Evolutionary conservation across 1,284 basidiomycete genomes (phyloP), one percentile per base, ranked within the genome.

Genomic region (Testicularia cyperi): DNA sequence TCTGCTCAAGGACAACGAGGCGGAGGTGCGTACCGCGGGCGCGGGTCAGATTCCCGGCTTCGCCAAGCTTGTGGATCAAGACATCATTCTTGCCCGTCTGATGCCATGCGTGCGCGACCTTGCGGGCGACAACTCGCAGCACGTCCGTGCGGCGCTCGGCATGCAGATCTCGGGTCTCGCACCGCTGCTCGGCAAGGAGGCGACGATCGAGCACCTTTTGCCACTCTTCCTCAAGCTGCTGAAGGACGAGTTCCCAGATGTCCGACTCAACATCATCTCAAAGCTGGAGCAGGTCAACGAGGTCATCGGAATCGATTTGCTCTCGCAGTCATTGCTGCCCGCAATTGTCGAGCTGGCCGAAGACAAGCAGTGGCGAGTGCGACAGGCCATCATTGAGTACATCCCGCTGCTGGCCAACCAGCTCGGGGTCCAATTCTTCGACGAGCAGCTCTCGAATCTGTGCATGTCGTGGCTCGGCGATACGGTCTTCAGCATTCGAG

Each of bases 391-490:
- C 79, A 99, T 99, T 79, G 95, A 98, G 79, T 97, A 99, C 80
- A 97, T 84, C 86, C 79, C 95, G 82, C 84, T 98, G 18, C 86
- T 99, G 29, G 92, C 95, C 35, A 94, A 88, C 18, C 95, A 99
- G 78, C 84, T 99, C 43, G 95, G 95, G 48, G 91, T 92, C 67
- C 82, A 87, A 26, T 98, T 98, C 82, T 98, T 99, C 74, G 92
- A 99, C 78, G 95, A 98, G 74, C 91, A 96, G 78, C 84, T 99
- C 34, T 89, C 89, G 37, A 90, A 88, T 72, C 82, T 99, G 28
- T 99, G 95, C 82, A 96, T 99, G 92, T 90, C 90, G 15, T 99
- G 95, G 95, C 80, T 99, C 54, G 94, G 94, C 19, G 95, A 99
- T 78, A 96, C 91, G 24, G 95, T 99, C 24, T 99, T 88, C 80